A percentile compares a stretch with the other conserved stretches of the same genome.
These are phyloP conservation scores for Agrocybe praecox DNA, from an alignment of 768 basidiomycete species.

Conservation along the genomic window DNA sequence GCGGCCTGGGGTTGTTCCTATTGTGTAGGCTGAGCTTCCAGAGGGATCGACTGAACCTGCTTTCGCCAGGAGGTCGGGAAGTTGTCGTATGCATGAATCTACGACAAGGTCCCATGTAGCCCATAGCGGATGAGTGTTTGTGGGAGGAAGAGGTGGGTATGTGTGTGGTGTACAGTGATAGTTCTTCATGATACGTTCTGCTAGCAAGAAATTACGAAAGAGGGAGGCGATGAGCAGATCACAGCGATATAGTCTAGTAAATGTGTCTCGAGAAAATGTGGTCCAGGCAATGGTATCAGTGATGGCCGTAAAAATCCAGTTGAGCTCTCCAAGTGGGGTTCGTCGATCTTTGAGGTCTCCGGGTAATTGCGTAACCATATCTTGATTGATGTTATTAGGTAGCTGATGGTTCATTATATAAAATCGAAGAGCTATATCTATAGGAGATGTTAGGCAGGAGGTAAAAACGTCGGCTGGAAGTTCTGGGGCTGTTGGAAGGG, in stretches of 20 bases:
- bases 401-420: slow-evolving; percentile 91
- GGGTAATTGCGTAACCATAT: slow-evolving; percentile 94
- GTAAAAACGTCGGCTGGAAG: slow-evolving; percentile 98
- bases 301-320: slow-evolving; percentile 99
- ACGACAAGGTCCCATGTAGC: slow-evolving; percentile 97
- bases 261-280: slow-evolving; percentile 90
- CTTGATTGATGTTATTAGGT: slow-evolving; percentile 76
- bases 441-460: slow-evolving; percentile 95
- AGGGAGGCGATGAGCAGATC: slow-evolving; percentile 95
- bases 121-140: slow-evolving; percentile 98
- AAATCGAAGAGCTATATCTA: slow-evolving; percentile 95
- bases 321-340: slow-evolving; percentile 96
- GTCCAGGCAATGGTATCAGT: slow-evolving; percentile 99
- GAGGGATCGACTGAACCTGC: slow-evolving; percentile 13
- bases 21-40: slow-evolving; percentile 13
- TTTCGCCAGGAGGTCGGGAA: slow-evolving; percentile 77
- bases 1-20: slow-evolving; percentile 40
- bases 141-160: slow-evolving; percentile 86
- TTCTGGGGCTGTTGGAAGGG: slow-evolving; percentile 92
- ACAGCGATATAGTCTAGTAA: slow-evolving; percentile 92
- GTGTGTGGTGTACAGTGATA: slow-evolving; percentile 98
- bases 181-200: slow-evolving; percentile 97
- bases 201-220: slow-evolving; percentile 96
- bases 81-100: slow-evolving; percentile 89
- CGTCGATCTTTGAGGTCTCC: slow-evolving; percentile 96